Base-by-base conservation (phyloP, 768 basidiomycete species). In the Rhodotorula taiwanensis region DNA sequence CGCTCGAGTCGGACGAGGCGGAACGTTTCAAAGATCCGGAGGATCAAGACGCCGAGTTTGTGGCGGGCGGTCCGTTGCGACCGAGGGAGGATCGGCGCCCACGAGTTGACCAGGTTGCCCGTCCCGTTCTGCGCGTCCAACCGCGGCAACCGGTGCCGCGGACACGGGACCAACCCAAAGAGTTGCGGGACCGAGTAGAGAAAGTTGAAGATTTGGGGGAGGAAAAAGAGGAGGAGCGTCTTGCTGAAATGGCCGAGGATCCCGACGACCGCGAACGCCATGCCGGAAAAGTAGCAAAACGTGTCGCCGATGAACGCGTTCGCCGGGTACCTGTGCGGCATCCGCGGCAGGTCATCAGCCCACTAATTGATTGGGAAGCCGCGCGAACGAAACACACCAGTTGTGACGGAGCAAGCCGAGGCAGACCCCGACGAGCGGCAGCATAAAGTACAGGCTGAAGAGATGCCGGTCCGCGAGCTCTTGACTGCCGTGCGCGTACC, bases 161-260 rank as follows among this genome's bases (percentile, higher is more conserved):
- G 95, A 74, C 93, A 97, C 0, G 88, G 86, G 20, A 99, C 88
- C 23, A 99, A 77, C 2, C 89, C 89, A 73, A 98, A 97, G 4
- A 99, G 78, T 74, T 99, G 95, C 16, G 95, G 95, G 70, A 86
- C 88, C 18, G 91, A 94, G 43, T 97, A 79, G 53, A 98, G 58
- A 74, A 99, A 99, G 76, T 99, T 99, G 83, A 97, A 92, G 66
- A 95, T 87, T 75, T 99, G 95, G 7, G 95, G 95, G 52, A 99
- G 81, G 79, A 98, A 98, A 80, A 99, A 98, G 30, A 98, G 79
- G 60, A 97, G 81, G 14, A 99, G 79, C 0, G 95, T 99, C 77
- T 99, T 99, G 56, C 89, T 90, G 76, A 92, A 97, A 76, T 99
- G 95, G 0, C 88, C 91, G 72, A 95, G 89, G 66, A 99, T 97